Evolutionary conservation across 495 filamentous ascomycete genomes (phyloP).

Genomic region (Aspergillus biplanus): DNA sequence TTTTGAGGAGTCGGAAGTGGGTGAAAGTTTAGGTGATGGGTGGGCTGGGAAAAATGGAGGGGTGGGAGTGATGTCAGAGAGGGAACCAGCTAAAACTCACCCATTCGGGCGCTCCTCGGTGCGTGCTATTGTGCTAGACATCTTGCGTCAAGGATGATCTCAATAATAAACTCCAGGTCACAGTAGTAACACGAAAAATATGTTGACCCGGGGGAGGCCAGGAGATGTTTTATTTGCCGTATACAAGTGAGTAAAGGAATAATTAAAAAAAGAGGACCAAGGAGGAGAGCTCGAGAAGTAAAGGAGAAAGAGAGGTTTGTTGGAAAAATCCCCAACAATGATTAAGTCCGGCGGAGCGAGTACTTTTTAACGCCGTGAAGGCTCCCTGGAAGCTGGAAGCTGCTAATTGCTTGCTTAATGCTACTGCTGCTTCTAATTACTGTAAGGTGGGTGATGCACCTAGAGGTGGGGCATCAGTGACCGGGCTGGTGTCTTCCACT

Average conservation of each 20-base stretch:
- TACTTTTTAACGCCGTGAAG: slow-evolving; percentile 42
- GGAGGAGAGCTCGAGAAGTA: slow-evolving; percentile 17
- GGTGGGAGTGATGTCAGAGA: slow-evolving; percentile 52
- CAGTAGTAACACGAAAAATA: slow-evolving; percentile 26
- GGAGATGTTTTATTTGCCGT: neutral
- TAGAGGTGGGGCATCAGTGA: slow-evolving; percentile 18
- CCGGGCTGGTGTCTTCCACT: slow-evolving; percentile 23
- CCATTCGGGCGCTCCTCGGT: slow-evolving; percentile 62
- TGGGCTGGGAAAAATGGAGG: slow-evolving; percentile 35
- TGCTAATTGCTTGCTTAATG: slow-evolving; percentile 22
- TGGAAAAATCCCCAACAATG: slow-evolving; percentile 36
- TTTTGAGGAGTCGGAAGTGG: slow-evolving; percentile 11
- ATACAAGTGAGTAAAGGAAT: slow-evolving; percentile 12
- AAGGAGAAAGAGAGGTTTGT: slow-evolving; percentile 25
- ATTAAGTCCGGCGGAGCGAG: slow-evolving; percentile 43
- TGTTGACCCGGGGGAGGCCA: slow-evolving; percentile 18
- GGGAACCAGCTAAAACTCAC: slow-evolving; percentile 54
- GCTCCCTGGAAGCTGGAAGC: slow-evolving; percentile 18
- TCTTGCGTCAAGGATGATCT: slow-evolving; percentile 35
- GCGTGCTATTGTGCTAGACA: slow-evolving; percentile 66
- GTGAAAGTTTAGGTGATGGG: slow-evolving; percentile 27
- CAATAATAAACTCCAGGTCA: slow-evolving; percentile 15
- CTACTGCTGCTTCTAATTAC: slow-evolving; percentile 11
- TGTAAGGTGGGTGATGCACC: slow-evolving; percentile 14
- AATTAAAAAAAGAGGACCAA: slow-evolving; percentile 12